Conservation (phyloP, 2,329 filamentous ascomycete species). For the Botryotinia calthae region DNA sequence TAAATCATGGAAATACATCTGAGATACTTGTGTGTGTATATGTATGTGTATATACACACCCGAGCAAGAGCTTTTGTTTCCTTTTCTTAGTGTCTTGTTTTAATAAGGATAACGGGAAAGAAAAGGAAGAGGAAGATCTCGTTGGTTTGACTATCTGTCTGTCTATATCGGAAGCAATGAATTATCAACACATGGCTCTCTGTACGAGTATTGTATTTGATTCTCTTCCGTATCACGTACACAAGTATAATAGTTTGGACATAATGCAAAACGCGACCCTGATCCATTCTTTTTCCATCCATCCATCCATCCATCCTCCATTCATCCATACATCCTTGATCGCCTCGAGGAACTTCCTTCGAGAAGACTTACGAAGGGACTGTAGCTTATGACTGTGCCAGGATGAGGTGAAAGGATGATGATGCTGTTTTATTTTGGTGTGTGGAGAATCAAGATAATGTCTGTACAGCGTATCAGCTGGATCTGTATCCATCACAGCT, state of each 20-base stretch:
- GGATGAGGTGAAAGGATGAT: neutral
- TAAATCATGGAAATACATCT: neutral
- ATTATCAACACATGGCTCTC: neutral
- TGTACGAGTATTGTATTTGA: too few species aligned
- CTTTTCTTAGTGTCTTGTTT: neutral
- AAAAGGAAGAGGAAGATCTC: neutral
- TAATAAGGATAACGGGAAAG: neutral
- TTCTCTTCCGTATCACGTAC: neutral
- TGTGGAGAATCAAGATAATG: neutral
- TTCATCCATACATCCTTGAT: neutral
- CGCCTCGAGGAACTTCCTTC: neutral
- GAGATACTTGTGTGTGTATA: too few species aligned
- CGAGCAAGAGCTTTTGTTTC: neutral
- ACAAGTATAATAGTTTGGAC: neutral
- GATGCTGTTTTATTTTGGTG: neutral
- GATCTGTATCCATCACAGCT: neutral
- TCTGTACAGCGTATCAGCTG: neutral
- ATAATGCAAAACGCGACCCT: neutral
- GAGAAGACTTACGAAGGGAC: neutral
- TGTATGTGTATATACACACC: neutral
- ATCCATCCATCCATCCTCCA: neutral
- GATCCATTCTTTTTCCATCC: slow-evolving; percentile 2
- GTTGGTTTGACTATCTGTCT: neutral
- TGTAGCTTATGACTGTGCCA: neutral
- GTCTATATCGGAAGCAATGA: neutral